These are phyloP conservation scores for Rehmannia glutinosa DNA, from an alignment of 257 asterid species.

Conservation along the genomic window DNA sequence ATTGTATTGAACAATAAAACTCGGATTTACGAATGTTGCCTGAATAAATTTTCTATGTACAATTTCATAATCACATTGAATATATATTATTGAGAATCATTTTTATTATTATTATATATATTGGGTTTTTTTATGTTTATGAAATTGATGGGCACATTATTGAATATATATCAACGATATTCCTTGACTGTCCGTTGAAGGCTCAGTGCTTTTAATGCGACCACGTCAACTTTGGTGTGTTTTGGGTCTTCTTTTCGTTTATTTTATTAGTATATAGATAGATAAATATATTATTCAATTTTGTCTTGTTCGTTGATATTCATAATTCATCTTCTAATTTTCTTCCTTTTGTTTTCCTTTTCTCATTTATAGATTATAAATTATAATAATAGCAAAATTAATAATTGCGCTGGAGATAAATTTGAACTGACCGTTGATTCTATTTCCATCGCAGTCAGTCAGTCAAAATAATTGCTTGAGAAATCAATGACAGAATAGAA, in stretches of 20 bases:
- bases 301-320: background rate
- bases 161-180: background rate
- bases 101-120: background rate
- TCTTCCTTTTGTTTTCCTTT: too few relatives aligned
- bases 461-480: background rate
- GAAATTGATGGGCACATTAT: constrained; percentile 1
- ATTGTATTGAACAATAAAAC: too few relatives aligned
- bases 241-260: background rate
- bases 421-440: too few relatives aligned
- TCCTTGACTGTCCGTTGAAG: constrained; percentile 15
- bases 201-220: background rate
- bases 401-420: background rate
- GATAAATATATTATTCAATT: background rate
- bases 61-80: constrained; percentile 5
- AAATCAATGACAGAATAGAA: background rate
- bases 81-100: too few relatives aligned
- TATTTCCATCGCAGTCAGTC: background rate
- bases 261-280: background rate
- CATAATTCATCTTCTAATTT: too few relatives aligned
- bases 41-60: background rate
- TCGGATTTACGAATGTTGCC: too few relatives aligned
- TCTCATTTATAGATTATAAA: too few relatives aligned
- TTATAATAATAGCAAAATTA: too few relatives aligned
- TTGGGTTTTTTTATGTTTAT: background rate
- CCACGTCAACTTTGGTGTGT: constrained; percentile 23